Percentiles rank a stretch among this genome's conserved stretches.
Evolutionary conservation across 441 rosid genomes (phyloP).

Genomic region (Eruca vesicaria): DNA sequence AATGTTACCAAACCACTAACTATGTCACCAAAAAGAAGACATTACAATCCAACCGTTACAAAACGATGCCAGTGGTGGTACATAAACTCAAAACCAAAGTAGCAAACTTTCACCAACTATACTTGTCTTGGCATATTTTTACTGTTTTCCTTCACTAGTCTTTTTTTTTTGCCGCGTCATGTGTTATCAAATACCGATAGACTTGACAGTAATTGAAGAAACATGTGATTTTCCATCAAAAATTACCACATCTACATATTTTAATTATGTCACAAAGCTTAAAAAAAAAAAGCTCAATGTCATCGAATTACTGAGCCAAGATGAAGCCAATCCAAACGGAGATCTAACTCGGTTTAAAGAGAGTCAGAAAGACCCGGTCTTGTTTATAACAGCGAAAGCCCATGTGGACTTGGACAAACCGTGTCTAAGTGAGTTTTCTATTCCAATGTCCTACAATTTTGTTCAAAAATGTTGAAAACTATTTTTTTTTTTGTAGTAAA

Average conservation of each 20-base stretch:
- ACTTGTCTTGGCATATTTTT: not conserved
- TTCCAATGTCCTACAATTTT: constrained; percentile 1
- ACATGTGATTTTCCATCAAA: not conserved
- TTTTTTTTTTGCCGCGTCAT: not conserved
- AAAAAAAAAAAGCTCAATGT: not conserved
- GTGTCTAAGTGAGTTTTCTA: constrained; percentile 28
- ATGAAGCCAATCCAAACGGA: not conserved
- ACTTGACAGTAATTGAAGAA: not conserved
- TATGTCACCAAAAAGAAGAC: not conserved
- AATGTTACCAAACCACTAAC: not conserved
- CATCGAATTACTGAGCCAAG: not conserved
- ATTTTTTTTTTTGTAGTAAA: constrained; percentile 24
- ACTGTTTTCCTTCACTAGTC: not conserved
- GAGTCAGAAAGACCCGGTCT: constrained; percentile 8
- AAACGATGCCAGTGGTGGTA: not conserved
- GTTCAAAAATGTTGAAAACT: constrained; percentile 24
- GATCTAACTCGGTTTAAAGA: not conserved
- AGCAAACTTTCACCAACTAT: not conserved
- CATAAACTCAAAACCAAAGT: not conserved
- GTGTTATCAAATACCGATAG: not conserved
- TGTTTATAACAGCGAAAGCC: constrained; percentile 6
- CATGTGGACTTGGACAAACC: constrained; percentile 38
- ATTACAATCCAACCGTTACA: not conserved
- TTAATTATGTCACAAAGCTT: not conserved
- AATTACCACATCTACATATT: not conserved